Evolutionary conservation across 371 early-diverging fungal genomes (phyloP).

Genomic region (Mortierella sp.): DNA sequence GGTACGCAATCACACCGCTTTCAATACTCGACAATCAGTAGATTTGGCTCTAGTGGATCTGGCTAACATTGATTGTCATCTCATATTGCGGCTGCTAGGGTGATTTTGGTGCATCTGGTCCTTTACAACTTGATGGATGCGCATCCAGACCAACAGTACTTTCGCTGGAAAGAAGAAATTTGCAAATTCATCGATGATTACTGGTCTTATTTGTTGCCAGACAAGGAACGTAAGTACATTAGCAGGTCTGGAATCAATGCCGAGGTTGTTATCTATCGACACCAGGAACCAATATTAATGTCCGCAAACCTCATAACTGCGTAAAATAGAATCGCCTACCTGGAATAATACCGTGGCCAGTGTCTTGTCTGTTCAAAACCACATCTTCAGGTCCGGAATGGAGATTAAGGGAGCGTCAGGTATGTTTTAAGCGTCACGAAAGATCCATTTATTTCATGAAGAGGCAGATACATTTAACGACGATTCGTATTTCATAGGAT

Average conservation of each 20-base stretch:
- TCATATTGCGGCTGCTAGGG: constrained; percentile 55
- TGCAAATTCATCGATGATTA: constrained; percentile 83
- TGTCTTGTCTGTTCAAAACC: constrained; percentile 81
- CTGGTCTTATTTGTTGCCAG: constrained; percentile 82
- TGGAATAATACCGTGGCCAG: constrained; percentile 70
- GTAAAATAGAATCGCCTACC: constrained; percentile 48
- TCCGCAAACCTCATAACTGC: background rate
- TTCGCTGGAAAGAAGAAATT: constrained; percentile 87
- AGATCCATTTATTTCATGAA: background rate
- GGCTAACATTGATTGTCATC: background rate
- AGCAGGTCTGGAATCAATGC: background rate
- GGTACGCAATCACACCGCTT: constrained; percentile 46
- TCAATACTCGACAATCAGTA: too few relatives aligned
- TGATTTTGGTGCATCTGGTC: constrained; percentile 79
- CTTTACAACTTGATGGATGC: constrained; percentile 77
- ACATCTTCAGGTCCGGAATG: constrained; percentile 84
- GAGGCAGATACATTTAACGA: background rate
- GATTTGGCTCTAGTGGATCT: background rate
- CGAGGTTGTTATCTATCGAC: background rate
- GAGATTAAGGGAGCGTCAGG: constrained; percentile 72
- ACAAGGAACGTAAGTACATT: constrained; percentile 67
- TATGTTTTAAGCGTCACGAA: constrained; percentile 6
- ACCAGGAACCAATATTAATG: background rate
- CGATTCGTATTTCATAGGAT: constrained; percentile 56
- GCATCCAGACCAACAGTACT: constrained; percentile 74